Evolutionary conservation across 2,329 filamentous ascomycete species (phyloP), one percentile per base, ranked within the genome.

Genomic region (Lasiodiplodia gonubiensis): DNA sequence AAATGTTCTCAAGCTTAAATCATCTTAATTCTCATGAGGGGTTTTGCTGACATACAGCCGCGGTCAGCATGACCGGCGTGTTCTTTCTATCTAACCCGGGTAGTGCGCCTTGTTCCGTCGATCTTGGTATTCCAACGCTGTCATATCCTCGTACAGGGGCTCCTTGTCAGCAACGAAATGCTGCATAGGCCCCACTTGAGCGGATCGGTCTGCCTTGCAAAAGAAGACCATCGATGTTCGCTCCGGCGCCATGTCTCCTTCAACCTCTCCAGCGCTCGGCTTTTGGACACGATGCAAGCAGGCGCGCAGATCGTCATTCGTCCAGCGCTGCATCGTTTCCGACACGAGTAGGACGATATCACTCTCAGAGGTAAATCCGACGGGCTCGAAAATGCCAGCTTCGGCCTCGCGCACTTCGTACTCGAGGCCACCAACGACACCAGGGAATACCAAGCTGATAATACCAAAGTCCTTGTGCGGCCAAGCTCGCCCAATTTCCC

Each of bases 301-400:
- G n/a, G 49, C 49, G n/a, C 49, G 49, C 49, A 52, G 12, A n/a
- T 52, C 21, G 49, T 52, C 49, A 11, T 52, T 52, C 5, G 49
- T 52, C 49, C 49, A 52, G 21, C 49, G 49, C 49, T 52, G 49
- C 49, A 52, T 23, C 49, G 49, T 52, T 14, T 52, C 49, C 11
- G 49, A 23, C 49, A 25, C 49, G 23, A 25, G 49, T 8, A 52
- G 3, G 12, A 52, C 49, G 49, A 52, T 25, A 21, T 52, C 49
- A 8, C 21, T 27, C 49, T 23, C 21, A 23, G 49, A 52, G 21
- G 49, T 52, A 21, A 52, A 52, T 14, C 49, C 49, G 11, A 52
- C 49, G 10, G 49, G 49, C 49, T 52, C 49, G 49, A 52, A 52
- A 7, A n/a, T 25, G n/a, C 46, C 49, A 23, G 21, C 23, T 16